phyloP scores from a whole-genome alignment of 169 alveolate genomes.

The Eimeria zaria region DNA sequence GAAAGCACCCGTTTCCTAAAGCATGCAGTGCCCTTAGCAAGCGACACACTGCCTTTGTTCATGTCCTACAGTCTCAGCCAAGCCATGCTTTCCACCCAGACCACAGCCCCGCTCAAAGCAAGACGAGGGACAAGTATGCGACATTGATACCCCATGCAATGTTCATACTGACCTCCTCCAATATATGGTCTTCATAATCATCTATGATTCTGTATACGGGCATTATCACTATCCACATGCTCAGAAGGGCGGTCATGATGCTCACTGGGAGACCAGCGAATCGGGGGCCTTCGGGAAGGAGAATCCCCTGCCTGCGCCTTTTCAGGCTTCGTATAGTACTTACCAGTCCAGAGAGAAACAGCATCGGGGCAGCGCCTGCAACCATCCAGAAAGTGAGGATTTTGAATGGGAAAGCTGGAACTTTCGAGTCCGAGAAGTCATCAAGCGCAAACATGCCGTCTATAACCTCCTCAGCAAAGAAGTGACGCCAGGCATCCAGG shows the following conservation, averaged over 20 bases:
- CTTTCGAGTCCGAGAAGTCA: neutral
- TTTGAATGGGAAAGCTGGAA: constrained; percentile 11
- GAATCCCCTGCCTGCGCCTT: neutral
- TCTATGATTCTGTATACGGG: neutral
- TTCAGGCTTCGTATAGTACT: neutral
- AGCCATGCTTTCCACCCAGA: neutral
- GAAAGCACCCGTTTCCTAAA: neutral
- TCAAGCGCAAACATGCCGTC: constrained; percentile 42
- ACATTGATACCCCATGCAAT: constrained; percentile 3
- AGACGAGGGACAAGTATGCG: neutral
- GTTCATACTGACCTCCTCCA: constrained; percentile 13
- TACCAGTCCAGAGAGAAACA: neutral
- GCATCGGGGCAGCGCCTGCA: constrained; percentile 31
- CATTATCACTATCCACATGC: neutral
- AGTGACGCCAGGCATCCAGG: neutral
- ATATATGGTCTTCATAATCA: neutral
- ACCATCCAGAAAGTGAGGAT: constrained; percentile 24
- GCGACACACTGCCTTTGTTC: neutral
- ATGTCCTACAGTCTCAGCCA: neutral
- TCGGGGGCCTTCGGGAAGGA: neutral
- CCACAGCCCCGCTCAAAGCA: neutral
- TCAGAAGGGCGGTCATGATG: neutral
- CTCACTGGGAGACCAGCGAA: neutral
- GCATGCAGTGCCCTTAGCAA: neutral
- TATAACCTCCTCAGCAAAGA: neutral